Conservation (phyloP, 805 yeast species). For the Metschnikowia similis region DNA sequence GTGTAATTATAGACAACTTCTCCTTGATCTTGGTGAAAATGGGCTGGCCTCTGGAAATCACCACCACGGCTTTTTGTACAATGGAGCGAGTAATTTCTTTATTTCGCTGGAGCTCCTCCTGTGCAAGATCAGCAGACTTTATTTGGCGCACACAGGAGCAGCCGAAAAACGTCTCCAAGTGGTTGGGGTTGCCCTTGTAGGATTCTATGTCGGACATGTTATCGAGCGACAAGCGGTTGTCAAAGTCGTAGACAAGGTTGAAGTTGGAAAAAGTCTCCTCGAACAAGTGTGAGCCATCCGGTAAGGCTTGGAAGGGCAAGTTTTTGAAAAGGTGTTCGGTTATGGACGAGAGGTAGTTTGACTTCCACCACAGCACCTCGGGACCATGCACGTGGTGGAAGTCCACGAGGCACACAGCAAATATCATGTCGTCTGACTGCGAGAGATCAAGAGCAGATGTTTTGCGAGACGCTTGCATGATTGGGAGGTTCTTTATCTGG, state of each 20-base stretch:
- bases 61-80: slow-evolving; percentile 87
- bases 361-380: slow-evolving; percentile 83
- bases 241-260: slow-evolving; percentile 70
- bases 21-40: slow-evolving; percentile 85
- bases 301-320: slow-evolving; percentile 89
- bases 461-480: slow-evolving; percentile 18
- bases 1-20: slow-evolving; percentile 83
- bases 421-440: slow-evolving; percentile 43
- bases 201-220: slow-evolving; percentile 31
- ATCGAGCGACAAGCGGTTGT: slow-evolving; percentile 42
- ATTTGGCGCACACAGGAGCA: slow-evolving; percentile 91
- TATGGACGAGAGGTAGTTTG: slow-evolving; percentile 38
- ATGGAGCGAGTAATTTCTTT: slow-evolving; percentile 77
- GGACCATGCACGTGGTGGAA: slow-evolving; percentile 93
- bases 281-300: slow-evolving; percentile 92
- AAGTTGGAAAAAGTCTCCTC: slow-evolving; percentile 93
- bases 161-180: slow-evolving; percentile 75
- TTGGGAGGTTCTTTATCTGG: slow-evolving; percentile 37
- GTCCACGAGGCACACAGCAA: slow-evolving; percentile 86
- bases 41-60: slow-evolving; percentile 74
- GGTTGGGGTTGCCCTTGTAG: slow-evolving; percentile 37
- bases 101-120: slow-evolving; percentile 40
- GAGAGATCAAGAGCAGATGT: slow-evolving; percentile 23
- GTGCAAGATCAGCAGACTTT: slow-evolving; percentile 52
- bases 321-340: slow-evolving; percentile 62